Evolutionary conservation across 163 green algal genomes (phyloP), one percentile per base, ranked within the genome.

Genomic region (Prototheca wickerhamii): DNA sequence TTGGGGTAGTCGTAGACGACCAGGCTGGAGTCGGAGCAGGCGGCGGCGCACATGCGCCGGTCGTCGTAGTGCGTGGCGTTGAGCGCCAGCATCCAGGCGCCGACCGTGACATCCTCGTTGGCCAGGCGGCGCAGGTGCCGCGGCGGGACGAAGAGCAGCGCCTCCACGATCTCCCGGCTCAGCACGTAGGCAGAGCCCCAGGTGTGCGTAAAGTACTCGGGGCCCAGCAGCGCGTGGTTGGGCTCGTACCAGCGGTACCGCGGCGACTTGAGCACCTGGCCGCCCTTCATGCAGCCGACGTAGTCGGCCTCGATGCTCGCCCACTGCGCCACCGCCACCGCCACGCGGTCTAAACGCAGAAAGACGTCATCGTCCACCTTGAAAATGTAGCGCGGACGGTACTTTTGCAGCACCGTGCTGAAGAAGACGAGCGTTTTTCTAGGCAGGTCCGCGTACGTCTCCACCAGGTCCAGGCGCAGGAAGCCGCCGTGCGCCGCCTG

Each of bases 311-410:
- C 37, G 26, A 60, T 67, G 35, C 52, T 40, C 2, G 4, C 29
- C 82, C 83, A 90, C 57, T 90, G 83, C 2, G 18, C 23, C 7
- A 81, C 61, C 29, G 75, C 77, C 10, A 59, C 51, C 23, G 77
- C 73, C 52, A 90, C 3, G 29, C 68, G 50, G 44, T 76, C 69
- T 20, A 80, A 34, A 0, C 77, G 70, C 4, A 90, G 26, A 61
- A 83, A 90, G 5, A 88, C 82, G 58, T 90, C 83, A 33, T 90
- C 83, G 52, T 90, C 83, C 4, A 81, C 61, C 63, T 84, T 84
- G 26, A 84, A 35, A 53, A 89, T 82, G 61, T 82, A 89, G 12
- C 77, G 46, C 18, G 82, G 63, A 21, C 78, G 43, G 46, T 71
- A 87, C 7, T 28, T 15, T 8, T 26, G 15, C 4, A 67, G 68